Conservation (phyloP, 2,329 filamentous ascomycete genomes). For the Fusarium multiceps region DNA sequence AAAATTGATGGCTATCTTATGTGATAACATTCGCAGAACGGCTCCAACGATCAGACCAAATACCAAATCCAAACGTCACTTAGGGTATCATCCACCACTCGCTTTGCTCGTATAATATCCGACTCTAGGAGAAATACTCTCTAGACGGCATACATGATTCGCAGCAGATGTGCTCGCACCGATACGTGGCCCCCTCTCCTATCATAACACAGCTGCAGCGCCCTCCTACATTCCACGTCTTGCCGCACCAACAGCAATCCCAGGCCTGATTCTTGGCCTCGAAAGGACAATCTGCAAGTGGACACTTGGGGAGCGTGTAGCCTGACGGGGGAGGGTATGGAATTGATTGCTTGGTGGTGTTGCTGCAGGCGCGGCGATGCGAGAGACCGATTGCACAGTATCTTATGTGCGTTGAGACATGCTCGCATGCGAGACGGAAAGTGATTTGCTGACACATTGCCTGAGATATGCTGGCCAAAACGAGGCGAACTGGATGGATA, state of each 20-base stretch:
- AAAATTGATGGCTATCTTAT: not conserved
- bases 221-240: slow-evolving; percentile 62
- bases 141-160: slow-evolving; percentile 59
- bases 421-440: slow-evolving; percentile 64
- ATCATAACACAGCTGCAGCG: slow-evolving; percentile 66
- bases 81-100: slow-evolving; percentile 16
- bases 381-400: slow-evolving; percentile 58
- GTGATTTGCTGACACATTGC: slow-evolving; percentile 62
- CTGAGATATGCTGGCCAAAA: not conserved
- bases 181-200: slow-evolving; percentile 60
- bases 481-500: not conserved
- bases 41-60: not conserved
- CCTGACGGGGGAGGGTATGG: slow-evolving; percentile 61
- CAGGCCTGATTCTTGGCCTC: slow-evolving; percentile 61
- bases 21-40: not conserved
- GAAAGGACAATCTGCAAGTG: slow-evolving; percentile 61
- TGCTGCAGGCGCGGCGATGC: slow-evolving; percentile 56
- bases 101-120: not conserved
- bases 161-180: slow-evolving; percentile 67
- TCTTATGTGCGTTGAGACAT: slow-evolving; percentile 58
- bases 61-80: not conserved
- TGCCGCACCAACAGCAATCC: slow-evolving; percentile 69
- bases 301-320: slow-evolving; percentile 57
- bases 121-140: slow-evolving; percentile 44
- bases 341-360: slow-evolving; percentile 56